Evolutionary conservation across 192 early-diverging fungal species (phyloP).

Genomic region (Gryganskiella cystojenkinii): DNA sequence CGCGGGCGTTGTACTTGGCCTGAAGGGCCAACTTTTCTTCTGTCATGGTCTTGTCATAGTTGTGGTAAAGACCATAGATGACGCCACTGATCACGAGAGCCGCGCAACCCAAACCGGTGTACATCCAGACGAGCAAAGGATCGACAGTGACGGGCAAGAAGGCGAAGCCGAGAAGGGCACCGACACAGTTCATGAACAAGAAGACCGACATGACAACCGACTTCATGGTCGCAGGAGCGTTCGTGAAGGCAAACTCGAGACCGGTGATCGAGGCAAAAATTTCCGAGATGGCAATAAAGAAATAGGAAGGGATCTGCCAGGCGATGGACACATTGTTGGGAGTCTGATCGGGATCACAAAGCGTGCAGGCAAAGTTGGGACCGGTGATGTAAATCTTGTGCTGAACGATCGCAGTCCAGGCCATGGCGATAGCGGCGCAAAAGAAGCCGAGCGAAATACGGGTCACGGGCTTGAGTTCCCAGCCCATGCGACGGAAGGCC

Average conservation of each 20-base stretch:
- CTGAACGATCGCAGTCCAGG: constrained; percentile 71
- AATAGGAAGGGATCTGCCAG: constrained; percentile 67
- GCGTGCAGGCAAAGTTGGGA: constrained; percentile 63
- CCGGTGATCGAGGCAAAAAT: constrained; percentile 76
- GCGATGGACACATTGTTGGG: constrained; percentile 68
- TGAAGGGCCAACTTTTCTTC: constrained; percentile 26
- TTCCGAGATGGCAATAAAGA: constrained; percentile 72
- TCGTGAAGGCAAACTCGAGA: constrained; percentile 75
- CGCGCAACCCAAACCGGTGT: constrained; percentile 61
- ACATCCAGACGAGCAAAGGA: constrained; percentile 72
- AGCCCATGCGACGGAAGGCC: constrained; percentile 57
- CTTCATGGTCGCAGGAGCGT: constrained; percentile 71
- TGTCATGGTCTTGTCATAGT: constrained; percentile 39
- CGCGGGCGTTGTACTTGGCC: constrained; percentile 22
- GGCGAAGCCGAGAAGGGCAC: constrained; percentile 65
- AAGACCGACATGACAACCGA: constrained; percentile 79
- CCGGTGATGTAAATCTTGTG: constrained; percentile 65
- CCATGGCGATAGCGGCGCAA: constrained; percentile 65
- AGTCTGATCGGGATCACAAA: constrained; percentile 33
- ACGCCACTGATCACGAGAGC: constrained; percentile 12
- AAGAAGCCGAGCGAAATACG: constrained; percentile 78
- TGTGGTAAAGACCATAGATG: constrained; percentile 22
- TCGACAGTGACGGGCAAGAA: constrained; percentile 67
- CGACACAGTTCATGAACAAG: constrained; percentile 67
- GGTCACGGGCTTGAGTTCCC: constrained; percentile 66